Percentiles rank a stretch among this genome's conserved stretches.
These are phyloP conservation scores for Alternaria sp. DNA, from an alignment of 2,329 filamentous ascomycete genomes.

Conservation along the genomic window DNA sequence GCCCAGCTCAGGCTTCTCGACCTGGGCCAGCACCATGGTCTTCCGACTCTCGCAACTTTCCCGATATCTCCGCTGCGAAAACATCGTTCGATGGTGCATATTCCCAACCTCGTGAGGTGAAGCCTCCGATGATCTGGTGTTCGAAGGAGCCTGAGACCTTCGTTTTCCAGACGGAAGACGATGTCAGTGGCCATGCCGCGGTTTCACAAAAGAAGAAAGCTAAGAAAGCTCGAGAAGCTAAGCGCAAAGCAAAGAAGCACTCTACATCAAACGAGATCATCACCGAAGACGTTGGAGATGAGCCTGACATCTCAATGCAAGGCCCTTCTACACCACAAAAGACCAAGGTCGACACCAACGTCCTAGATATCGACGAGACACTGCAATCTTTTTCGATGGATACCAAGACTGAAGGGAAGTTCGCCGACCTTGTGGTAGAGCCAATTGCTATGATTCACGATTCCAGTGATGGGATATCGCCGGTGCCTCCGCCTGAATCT, in stretches of 20 bases:
- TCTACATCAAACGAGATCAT: not conserved
- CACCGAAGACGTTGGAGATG: not conserved
- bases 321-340: not conserved
- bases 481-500: not conserved
- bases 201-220: conserved; percentile 37
- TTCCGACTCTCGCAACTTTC: not conserved
- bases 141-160: conserved; percentile 14
- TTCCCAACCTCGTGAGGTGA: not conserved
- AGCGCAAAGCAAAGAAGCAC: conserved; percentile 34
- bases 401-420: not conserved
- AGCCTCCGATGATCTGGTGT: not conserved
- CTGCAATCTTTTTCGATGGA: not conserved
- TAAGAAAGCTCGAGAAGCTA: conserved; percentile 29
- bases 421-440: not conserved
- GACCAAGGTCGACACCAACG: not conserved
- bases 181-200: conserved; percentile 1
- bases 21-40: not conserved
- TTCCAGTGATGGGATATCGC: not conserved
- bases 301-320: not conserved
- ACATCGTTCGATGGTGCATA: not conserved
- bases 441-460: not conserved
- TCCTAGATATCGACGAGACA: not conserved
- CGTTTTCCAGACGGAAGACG: not conserved
- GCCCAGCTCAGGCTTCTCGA: not conserved
- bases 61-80: not conserved